Evolutionary conservation across 805 yeast genomes (phyloP), one percentile per base, ranked within the genome.

Genomic region (Starmerella stellata): DNA sequence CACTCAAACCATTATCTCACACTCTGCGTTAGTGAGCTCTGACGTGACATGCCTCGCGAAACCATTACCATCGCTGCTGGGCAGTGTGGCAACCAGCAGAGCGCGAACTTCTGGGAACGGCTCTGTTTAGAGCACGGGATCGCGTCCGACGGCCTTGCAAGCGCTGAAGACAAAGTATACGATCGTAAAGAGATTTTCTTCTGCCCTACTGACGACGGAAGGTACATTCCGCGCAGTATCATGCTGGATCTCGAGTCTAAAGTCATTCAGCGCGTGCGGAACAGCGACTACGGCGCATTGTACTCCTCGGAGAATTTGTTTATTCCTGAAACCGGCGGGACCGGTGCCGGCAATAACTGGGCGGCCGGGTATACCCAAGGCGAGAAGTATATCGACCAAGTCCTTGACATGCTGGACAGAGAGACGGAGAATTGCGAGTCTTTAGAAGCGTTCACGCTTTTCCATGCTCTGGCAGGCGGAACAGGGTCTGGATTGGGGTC

Each of bases 401-500:
- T 92, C 30, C 48, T 79, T 39, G 87, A 82, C 49, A 72, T 83
- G 68, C 66, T 90, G 20, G 95, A 83, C 52, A 68, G 90, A 39
- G 95, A 90, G 51, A 66, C 83, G 30, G 99, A 90, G 52, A 75
- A 78, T 24, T 76, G 93, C 47, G 96, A 92, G 45, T 77, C 77
- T 40, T 61, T 83, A 38, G 90, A 85, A 46, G 93, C 92, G 4
- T 90, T 90, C 56, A 93, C 83, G 62, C 60, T 90, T 46, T 57
- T 85, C 37, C 98, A 90, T 58, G 78, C 95, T 3, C 93, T 90
- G 4, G 96, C 95, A 0, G 99, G 99, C 28, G 99, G 99, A 30
- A 90, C 98, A 0, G 99, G 99, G 0, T 79, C 95, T 0, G 98
- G 99, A 3, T 71, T 83, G 28, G 98, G 98, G 1, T 79, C 93